These are phyloP conservation scores for Nakataea oryzae DNA, from an alignment of 2,329 filamentous ascomycete species.

Conservation along the genomic window DNA sequence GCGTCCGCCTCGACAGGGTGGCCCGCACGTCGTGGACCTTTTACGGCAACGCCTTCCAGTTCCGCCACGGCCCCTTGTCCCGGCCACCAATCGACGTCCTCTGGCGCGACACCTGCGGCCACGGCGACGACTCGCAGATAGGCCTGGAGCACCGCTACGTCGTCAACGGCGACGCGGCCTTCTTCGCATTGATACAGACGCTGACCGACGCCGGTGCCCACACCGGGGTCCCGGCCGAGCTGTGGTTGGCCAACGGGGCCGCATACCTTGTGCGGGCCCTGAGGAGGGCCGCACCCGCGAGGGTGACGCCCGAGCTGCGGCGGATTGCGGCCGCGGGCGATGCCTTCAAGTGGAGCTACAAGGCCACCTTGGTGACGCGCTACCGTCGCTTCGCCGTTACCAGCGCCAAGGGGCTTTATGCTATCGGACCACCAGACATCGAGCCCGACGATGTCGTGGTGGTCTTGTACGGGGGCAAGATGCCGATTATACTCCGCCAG, in stretches of 20 bases:
- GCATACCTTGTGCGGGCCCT: neutral
- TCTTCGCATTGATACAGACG: neutral
- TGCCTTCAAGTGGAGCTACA: neutral
- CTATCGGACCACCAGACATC: neutral
- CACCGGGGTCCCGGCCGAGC: neutral
- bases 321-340: neutral
- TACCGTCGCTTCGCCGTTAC: neutral
- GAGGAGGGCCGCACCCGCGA: too few relatives aligned
- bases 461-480: neutral
- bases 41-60: neutral
- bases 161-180: neutral
- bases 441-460: neutral
- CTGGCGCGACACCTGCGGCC: neutral
- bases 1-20: neutral
- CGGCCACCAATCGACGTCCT: neutral
- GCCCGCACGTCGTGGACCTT: neutral
- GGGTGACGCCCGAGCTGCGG: neutral
- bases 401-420: neutral
- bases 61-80: neutral
- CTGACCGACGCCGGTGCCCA: neutral
- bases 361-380: neutral
- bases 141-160: neutral
- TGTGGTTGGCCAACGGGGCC: neutral
- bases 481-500: neutral
- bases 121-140: neutral